Conservation (phyloP, 805 yeast genomes). For the Kazachstania kunashirensis region DNA sequence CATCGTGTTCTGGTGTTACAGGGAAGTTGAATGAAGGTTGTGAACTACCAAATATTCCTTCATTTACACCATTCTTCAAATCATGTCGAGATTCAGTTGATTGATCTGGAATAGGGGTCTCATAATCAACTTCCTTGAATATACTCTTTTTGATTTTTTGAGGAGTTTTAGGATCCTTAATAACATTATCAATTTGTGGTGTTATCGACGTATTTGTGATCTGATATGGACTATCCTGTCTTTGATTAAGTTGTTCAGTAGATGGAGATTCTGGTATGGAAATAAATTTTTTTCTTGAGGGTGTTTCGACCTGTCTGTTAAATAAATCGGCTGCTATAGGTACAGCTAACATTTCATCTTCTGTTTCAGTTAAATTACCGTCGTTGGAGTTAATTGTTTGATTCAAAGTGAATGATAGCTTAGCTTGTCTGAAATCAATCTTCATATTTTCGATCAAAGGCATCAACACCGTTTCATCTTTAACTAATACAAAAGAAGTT, state of each 20-base stretch:
- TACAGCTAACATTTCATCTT: constrained; percentile 28
- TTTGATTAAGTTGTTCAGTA: constrained; percentile 7
- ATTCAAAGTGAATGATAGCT: constrained; percentile 49
- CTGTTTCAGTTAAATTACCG: constrained; percentile 30
- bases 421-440: constrained; percentile 45
- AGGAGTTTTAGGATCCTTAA: constrained; percentile 3
- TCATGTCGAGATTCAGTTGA: not conserved
- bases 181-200: not conserved
- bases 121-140: not conserved
- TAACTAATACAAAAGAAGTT: constrained; percentile 33
- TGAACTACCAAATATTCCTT: not conserved
- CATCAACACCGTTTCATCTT: constrained; percentile 49
- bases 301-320: constrained; percentile 11
- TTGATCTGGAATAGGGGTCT: constrained; percentile 1
- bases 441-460: constrained; percentile 55
- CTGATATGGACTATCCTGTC: not conserved
- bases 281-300: constrained; percentile 10
- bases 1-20: no score
- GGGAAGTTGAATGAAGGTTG: not conserved
- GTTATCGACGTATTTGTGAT: not conserved
- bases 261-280: constrained; percentile 11
- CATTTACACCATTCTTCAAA: no score
- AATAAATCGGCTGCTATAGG: constrained; percentile 14
- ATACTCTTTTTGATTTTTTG: not conserved
- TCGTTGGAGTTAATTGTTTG: constrained; percentile 38